phyloP scores from a whole-genome alignment of 192 early-diverging fungal genomes.

The Coemansia umbellata region DNA sequence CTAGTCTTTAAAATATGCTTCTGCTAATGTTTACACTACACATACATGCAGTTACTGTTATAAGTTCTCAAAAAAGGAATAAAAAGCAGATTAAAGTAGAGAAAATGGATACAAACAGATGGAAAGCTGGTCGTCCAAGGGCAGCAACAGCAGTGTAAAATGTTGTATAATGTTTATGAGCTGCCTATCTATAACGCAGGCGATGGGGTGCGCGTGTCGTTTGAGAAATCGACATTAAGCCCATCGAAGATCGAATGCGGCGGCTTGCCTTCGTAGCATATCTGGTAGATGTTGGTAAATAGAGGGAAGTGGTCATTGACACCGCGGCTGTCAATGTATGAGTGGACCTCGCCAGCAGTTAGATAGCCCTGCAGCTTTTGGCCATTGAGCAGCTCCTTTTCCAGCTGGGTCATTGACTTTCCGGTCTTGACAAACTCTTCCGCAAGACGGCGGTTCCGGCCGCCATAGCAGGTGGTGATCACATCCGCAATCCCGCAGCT shows the following conservation, averaged over 20 bases:
- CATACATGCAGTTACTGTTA: no score
- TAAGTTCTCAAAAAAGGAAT: no score
- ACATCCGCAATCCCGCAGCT: conserved; percentile 95
- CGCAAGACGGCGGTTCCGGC: conserved; percentile 91
- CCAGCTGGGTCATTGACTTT: conserved; percentile 91
- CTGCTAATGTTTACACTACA: no score
- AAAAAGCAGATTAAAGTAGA: background rate
- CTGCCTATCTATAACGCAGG: conserved; percentile 4
- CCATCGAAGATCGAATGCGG: conserved; percentile 62
- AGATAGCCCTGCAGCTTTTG: conserved; percentile 96
- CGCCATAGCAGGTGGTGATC: conserved; percentile 95
- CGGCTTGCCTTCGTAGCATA: conserved; percentile 76
- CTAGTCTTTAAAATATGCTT: background rate
- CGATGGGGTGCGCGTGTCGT: conserved; percentile 22
- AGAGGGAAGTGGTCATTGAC: conserved; percentile 78
- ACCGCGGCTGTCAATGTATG: conserved; percentile 66
- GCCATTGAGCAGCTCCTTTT: conserved; percentile 89
- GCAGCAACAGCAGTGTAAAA: no score
- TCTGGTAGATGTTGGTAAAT: conserved; percentile 88
- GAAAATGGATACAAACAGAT: background rate
- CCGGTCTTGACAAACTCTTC: conserved; percentile 87
- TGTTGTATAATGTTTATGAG: no score
- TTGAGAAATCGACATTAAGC: conserved; percentile 50
- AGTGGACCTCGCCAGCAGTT: conserved; percentile 82
- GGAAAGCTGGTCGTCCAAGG: no score